A percentile compares a stretch with the other conserved stretches of the same genome.
phyloP scores from a whole-genome alignment of 2,329 filamentous ascomycete species.

The Penicillium corylophilum region DNA sequence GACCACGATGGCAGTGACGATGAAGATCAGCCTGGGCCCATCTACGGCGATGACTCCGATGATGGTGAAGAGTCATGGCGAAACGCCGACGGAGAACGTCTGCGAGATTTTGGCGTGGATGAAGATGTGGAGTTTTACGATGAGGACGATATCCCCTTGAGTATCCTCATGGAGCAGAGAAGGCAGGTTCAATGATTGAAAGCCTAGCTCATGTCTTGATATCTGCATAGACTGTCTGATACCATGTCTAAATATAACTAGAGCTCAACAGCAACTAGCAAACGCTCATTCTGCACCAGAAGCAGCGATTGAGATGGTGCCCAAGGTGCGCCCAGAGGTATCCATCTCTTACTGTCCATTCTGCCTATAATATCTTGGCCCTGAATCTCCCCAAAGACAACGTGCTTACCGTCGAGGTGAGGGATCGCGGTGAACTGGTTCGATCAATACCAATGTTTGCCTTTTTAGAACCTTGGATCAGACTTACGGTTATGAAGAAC shows the following conservation, averaged over 20 bases:
- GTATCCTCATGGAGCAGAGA: constrained; percentile 50
- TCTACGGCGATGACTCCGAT: constrained; percentile 25
- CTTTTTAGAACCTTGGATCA: too few relatives aligned
- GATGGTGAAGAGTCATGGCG: constrained; percentile 62
- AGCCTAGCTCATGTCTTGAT: not conserved
- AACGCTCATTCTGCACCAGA: constrained; percentile 2
- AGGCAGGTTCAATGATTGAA: not conserved
- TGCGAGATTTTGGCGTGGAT: constrained; percentile 65
- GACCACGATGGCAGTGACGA: constrained; percentile 15
- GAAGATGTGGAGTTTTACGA: constrained; percentile 65
- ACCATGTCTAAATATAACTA: not conserved
- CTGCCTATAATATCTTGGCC: constrained; percentile 52
- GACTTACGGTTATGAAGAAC: too few relatives aligned
- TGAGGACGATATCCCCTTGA: constrained; percentile 60
- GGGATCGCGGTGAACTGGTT: too few relatives aligned
- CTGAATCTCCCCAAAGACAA: constrained; percentile 61
- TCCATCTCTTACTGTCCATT: constrained; percentile 46
- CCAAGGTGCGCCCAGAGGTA: constrained; percentile 3
- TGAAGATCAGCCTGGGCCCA: constrained; percentile 18
- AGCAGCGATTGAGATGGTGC: constrained; percentile 7
- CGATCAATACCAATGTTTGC: too few relatives aligned
- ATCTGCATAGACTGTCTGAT: not conserved
- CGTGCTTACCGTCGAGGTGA: too few relatives aligned
- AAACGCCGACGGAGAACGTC: constrained; percentile 61
- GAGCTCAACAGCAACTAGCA: not conserved